A percentile compares a stretch with the other conserved stretches of the same genome.
phyloP scores from a whole-genome alignment of 164 flowering plant genomes.

The Tetrastigma voinierianum region DNA sequence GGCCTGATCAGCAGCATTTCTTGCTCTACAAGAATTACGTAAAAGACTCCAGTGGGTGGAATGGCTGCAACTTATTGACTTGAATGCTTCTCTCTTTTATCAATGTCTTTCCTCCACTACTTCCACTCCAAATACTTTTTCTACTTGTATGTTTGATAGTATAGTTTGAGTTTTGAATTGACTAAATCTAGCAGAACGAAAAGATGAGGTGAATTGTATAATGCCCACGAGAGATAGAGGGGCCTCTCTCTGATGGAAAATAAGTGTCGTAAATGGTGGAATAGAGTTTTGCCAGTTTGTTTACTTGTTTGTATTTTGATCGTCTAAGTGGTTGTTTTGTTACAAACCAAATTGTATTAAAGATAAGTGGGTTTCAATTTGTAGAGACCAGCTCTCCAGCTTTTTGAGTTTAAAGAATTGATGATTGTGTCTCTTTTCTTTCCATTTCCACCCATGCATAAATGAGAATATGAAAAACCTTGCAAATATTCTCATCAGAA shows the following conservation, averaged over 20 bases:
- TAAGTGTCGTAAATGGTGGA: constrained; percentile 8
- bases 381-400: too few species aligned
- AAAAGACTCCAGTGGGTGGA: constrained; percentile 12
- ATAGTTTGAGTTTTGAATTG: constrained; percentile 15
- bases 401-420: too few species aligned
- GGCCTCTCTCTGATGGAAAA: constrained; percentile 8
- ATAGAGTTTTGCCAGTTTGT: not conserved
- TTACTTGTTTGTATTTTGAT: not conserved
- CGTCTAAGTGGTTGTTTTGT: not conserved
- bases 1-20: constrained; percentile 12
- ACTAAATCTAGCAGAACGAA: constrained; percentile 17
- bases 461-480: too few species aligned
- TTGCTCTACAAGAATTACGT: constrained; percentile 8
- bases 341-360: too few species aligned
- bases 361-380: too few species aligned
- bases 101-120: not conserved
- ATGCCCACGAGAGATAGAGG: constrained; percentile 15
- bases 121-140: constrained; percentile 1
- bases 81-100: not conserved
- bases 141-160: constrained; percentile 28
- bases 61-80: constrained; percentile 10
- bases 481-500: too few species aligned
- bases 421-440: too few species aligned
- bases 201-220: constrained; percentile 11
- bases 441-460: too few species aligned